A percentile compares a stretch with the other conserved stretches of the same genome.
These are phyloP conservation scores for Aureobasidium melanogenum DNA, from an alignment of 2,329 filamentous ascomycete genomes.

Conservation along the genomic window DNA sequence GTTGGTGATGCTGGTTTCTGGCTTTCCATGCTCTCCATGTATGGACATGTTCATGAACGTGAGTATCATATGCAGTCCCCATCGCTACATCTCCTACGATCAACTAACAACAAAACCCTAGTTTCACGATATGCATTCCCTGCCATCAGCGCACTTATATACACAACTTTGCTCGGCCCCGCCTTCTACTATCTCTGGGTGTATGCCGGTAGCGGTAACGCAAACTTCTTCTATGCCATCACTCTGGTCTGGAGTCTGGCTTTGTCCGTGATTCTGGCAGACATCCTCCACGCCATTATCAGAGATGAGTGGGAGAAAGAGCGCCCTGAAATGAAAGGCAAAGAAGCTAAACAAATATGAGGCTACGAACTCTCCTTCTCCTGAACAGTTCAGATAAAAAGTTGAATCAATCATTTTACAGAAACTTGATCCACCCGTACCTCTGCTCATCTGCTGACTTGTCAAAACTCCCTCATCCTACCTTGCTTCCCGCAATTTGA, in stretches of 20 bases:
- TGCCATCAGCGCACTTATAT: conserved; percentile 71
- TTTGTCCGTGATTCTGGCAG: conserved; percentile 75
- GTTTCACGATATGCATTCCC: conserved; percentile 93
- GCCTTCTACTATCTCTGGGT: conserved; percentile 98
- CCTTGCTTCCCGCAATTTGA: too few species aligned
- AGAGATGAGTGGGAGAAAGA: conserved; percentile 92
- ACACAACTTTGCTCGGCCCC: conserved; percentile 80
- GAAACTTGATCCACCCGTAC: too few species aligned
- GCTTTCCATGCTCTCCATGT: conserved; percentile 72
- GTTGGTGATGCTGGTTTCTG: conserved; percentile 85
- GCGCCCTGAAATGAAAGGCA: conserved; percentile 79
- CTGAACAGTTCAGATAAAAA: too few species aligned
- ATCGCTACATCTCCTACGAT: too few species aligned
- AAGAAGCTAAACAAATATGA: conserved; percentile 76
- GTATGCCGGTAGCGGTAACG: conserved; percentile 93
- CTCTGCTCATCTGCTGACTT: too few species aligned
- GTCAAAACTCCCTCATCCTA: too few species aligned
- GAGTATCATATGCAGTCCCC: conserved; percentile 29
- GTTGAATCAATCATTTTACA: too few species aligned
- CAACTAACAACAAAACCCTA: conserved; percentile 22
- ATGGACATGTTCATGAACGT: conserved; percentile 83
- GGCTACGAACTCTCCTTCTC: too few species aligned
- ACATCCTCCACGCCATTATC: conserved; percentile 78
- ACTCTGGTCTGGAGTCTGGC: conserved; percentile 97
- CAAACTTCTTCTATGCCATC: conserved; percentile 99